phyloP scores from a whole-genome alignment of 371 early-diverging fungal species.

The Mycotypha africana region DNA sequence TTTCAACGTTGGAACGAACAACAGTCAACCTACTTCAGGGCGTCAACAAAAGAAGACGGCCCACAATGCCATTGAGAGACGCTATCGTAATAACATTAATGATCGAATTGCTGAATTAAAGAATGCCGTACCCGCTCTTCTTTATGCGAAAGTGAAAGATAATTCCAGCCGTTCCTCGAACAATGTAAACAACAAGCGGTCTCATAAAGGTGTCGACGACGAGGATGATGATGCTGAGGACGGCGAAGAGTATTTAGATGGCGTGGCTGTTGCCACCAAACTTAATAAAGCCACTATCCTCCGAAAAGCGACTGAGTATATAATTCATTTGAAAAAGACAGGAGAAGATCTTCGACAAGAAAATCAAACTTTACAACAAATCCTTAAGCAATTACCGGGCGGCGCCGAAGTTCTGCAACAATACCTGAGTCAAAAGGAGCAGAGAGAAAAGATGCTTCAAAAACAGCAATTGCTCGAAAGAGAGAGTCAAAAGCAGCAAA shows the following conservation, averaged over 20 bases:
- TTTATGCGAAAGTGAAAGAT: conserved; percentile 49
- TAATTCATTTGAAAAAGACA: conserved; percentile 60
- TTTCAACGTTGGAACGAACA: not conserved
- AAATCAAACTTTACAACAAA: conserved; percentile 44
- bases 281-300: conserved; percentile 90
- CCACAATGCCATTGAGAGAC: conserved; percentile 92
- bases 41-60: conserved; percentile 85
- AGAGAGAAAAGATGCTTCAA: conserved; percentile 32
- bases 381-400: conserved; percentile 51
- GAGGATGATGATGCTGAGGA: conserved; percentile 52
- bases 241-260: conserved; percentile 54
- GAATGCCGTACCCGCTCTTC: conserved; percentile 82
- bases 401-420: conserved; percentile 40
- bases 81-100: conserved; percentile 93
- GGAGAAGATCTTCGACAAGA: conserved; percentile 45
- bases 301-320: conserved; percentile 86
- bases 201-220: conserved; percentile 20
- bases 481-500: conserved; percentile 17
- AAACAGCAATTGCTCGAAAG: conserved; percentile 18
- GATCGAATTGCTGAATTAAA: conserved; percentile 85
- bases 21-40: conserved; percentile 20
- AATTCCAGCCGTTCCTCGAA: not conserved
- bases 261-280: conserved; percentile 64
- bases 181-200: conserved; percentile 17
- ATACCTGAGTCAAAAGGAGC: conserved; percentile 25